A percentile compares a stretch with the other conserved stretches of the same genome.
These are phyloP conservation scores for Termitomyces sp. DNA, from an alignment of 768 basidiomycete genomes.

Conservation along the genomic window DNA sequence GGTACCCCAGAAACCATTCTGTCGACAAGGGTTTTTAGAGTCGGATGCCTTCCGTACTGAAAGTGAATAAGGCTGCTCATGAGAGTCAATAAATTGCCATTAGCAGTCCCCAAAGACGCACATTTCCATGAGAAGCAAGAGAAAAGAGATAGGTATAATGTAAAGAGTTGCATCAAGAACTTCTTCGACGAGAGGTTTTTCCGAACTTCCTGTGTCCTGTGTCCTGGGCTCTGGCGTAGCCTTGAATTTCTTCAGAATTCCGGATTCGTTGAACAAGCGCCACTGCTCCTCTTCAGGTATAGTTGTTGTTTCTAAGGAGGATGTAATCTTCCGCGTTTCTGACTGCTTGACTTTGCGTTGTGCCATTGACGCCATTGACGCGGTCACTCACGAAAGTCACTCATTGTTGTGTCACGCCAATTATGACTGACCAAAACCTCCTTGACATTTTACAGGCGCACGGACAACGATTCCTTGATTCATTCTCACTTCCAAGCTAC, in stretches of 20 bases:
- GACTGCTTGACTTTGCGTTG: slow-evolving; percentile 16
- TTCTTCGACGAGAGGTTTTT: slow-evolving; percentile 55
- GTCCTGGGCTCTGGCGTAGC: slow-evolving; percentile 10
- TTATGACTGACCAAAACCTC: slow-evolving; percentile 24
- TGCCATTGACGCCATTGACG: slow-evolving; percentile 18
- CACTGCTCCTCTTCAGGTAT: slow-evolving; percentile 75
- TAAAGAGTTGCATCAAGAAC: slow-evolving; percentile 59
- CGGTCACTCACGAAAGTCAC: slow-evolving; percentile 3
- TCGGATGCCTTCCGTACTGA: slow-evolving; percentile 65
- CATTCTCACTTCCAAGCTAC: slow-evolving; percentile 25
- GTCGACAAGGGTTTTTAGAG: slow-evolving; percentile 40
- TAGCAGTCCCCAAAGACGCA: slow-evolving; percentile 30
- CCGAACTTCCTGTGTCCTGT: slow-evolving; percentile 28
- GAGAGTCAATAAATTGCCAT: neutral
- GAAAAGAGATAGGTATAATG: slow-evolving; percentile 69
- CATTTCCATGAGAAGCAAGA: slow-evolving; percentile 83
- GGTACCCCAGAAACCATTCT: slow-evolving; percentile 64
- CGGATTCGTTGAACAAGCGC: slow-evolving; percentile 65
- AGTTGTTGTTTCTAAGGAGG: slow-evolving; percentile 25
- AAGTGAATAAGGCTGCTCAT: slow-evolving; percentile 60
- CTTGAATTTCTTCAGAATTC: slow-evolving; percentile 38
- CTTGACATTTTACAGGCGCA: slow-evolving; percentile 39
- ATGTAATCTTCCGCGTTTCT: neutral
- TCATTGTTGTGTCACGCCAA: neutral
- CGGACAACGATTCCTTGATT: slow-evolving; percentile 40